phyloP scores from a whole-genome alignment of 2,329 filamentous ascomycete genomes.

The Pseudopyrenochaeta lycopersici region DNA sequence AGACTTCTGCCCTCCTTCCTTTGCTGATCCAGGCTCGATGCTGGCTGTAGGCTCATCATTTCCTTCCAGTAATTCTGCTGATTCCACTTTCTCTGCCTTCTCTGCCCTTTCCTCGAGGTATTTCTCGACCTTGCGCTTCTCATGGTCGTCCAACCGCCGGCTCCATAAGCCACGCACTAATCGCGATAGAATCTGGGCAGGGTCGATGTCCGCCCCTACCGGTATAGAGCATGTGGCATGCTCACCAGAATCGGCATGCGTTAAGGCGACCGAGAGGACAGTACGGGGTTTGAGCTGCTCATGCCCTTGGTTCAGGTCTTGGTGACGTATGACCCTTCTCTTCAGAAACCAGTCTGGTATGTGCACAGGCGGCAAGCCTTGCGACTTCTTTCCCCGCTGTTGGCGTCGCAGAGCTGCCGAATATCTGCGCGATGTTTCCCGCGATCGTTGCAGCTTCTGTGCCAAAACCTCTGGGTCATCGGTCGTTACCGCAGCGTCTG shows the following conservation, averaged over 20 bases:
- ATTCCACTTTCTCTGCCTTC: constrained; percentile 5
- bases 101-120: constrained; percentile 26
- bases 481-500: constrained; percentile 29
- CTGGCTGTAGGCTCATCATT: constrained; percentile 8
- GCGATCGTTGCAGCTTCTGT: constrained; percentile 47
- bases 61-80: constrained; percentile 2
- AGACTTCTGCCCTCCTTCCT: background rate
- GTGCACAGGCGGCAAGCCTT: constrained; percentile 52
- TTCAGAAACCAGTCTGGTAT: constrained; percentile 68
- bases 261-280: constrained; percentile 33
- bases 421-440: constrained; percentile 45
- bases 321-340: constrained; percentile 57
- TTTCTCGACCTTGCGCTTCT: constrained; percentile 31
- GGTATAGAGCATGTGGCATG: constrained; percentile 33
- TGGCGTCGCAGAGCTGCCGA: constrained; percentile 45
- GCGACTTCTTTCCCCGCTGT: constrained; percentile 41
- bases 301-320: constrained; percentile 33
- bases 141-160: constrained; percentile 28
- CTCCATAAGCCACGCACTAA: constrained; percentile 36
- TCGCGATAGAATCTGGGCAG: constrained; percentile 31
- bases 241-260: constrained; percentile 34
- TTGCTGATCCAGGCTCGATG: constrained; percentile 3
- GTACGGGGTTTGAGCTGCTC: constrained; percentile 16
- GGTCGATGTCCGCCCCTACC: constrained; percentile 24
- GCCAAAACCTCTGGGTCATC: constrained; percentile 47